Evolutionary conservation across 2,329 filamentous ascomycete genomes (phyloP), one percentile per base, ranked within the genome.

Genomic region (Chaetomiaceae sp.): DNA sequence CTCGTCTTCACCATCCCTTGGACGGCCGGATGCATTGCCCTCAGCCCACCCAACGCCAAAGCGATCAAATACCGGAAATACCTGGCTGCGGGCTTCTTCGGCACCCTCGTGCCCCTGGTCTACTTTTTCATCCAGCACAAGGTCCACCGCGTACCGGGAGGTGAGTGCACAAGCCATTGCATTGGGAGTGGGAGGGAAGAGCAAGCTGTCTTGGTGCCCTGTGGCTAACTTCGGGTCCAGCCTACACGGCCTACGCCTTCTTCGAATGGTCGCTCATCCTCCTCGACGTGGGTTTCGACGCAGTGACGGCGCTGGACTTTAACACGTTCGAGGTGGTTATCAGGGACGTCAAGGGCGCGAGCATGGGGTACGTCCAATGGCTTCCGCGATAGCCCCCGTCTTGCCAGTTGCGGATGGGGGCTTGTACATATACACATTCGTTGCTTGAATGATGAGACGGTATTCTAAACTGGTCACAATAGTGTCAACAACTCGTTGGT

Each of bases 81-180:
- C 58, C 73, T 97, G 48, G 89, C 87, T 4, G 75, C 80, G 27
- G 77, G 84, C 35, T 99, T 99, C 73, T 99, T 97, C 64, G 89
- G 86, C 46, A 95, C 90, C 4, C 77, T 99, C 25, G 78, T 96
- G 42, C 91, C 91, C 25, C 74, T 99, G 66, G 79, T 97, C 17
- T 97, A 96, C 74, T 99, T 90, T 68, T 99, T 96, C 67, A 95
- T 99, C 58, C 93, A 96, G 69, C 93, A 99, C 76, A 99, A 99
- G 71, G 88, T 99, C 46, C 90, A 99, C 68, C 89, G 85, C 53
- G 82, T 97, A 55, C 78, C 93, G 52, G 93, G 93, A 78, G 93
- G 92, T 97, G 75, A 69, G 57, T 33, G 5, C 8, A 19, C 17
- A 13, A 19, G n/a, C 21, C 1, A 5, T 13, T n/a, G n/a, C n/a